Evolutionary conservation across 306 rosid genomes (phyloP), one percentile per base, ranked within the genome.

Genomic region (Quillaja saponaria): DNA sequence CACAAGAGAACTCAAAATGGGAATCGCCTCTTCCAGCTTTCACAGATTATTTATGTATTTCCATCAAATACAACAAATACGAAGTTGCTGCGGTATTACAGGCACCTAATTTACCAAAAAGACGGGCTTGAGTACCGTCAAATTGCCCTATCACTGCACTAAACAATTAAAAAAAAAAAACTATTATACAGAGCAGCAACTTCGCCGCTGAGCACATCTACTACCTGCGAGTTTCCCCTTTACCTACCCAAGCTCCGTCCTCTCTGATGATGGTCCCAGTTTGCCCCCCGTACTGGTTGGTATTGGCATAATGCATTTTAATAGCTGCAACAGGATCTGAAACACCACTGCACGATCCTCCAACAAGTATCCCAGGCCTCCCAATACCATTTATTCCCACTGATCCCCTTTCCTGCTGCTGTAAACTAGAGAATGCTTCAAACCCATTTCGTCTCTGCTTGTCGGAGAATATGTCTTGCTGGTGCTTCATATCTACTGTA

Each of bases 301-400:
- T 66, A 62, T 82, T 88, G 0, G 96, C 82, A 59, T 81, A 89
- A 69, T 78, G 99, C 89, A 85, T 82, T 75, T 86, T 94, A 44
- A 87, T 82, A 35, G 99, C 99, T 20, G 95, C 96, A 82, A 90
- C 96, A 0, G 95, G 86, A 77, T 94, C 99, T 0, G 96, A 81
- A 58, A 87, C 90, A 19, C 89, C 86, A 3, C 78, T 71, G 78
- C 92, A 81, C 1, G 87, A 71, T 21, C 89, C 90, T 49, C 90
- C 92, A 52, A 84, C 74, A 14, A 84, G 61, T 73, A 88, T 78
- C 50, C 88, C 90, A 13, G 91, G 82, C 72, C 92, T 85, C 10
- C 87, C 90, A 34, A 81, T 76, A 0, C 94, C 87, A 55, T 79
- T 88, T 87, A 88, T 64, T 74, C 96, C 98, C 25, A 81, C 85